Evolutionary conservation across 23 red algal genomes (phyloP).

Genomic region (Chondrus crispus): DNA sequence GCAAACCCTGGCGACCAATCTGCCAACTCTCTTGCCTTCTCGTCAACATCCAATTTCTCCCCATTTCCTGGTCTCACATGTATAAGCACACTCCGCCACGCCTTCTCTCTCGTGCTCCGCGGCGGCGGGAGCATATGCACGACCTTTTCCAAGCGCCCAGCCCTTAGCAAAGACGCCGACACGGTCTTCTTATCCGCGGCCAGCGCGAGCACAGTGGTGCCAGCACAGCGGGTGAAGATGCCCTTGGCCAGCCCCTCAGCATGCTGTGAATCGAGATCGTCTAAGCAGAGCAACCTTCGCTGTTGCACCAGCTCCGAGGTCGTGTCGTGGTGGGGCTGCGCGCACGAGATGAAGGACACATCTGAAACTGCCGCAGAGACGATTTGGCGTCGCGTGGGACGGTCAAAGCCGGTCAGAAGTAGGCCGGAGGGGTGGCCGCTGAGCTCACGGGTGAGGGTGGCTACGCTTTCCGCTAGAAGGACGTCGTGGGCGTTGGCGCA

Average conservation of each 20-base stretch:
- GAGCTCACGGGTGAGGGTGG: background rate
- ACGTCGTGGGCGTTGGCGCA: background rate
- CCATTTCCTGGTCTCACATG: background rate
- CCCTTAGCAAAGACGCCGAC: background rate
- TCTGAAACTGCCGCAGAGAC: background rate
- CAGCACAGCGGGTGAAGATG: background rate
- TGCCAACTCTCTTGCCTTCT: background rate
- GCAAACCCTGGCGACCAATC: conserved; percentile 34
- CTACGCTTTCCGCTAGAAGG: background rate
- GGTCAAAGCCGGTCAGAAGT: background rate
- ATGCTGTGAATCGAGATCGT: conserved; percentile 4
- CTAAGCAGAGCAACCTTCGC: background rate
- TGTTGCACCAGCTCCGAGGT: background rate
- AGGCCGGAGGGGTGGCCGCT: background rate
- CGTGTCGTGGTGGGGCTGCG: background rate
- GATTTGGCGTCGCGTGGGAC: background rate
- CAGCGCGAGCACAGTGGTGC: background rate
- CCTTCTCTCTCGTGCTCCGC: background rate
- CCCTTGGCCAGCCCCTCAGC: background rate
- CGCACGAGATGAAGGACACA: background rate
- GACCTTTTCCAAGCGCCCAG: conserved; percentile 47
- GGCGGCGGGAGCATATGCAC: background rate
- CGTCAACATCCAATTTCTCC: background rate
- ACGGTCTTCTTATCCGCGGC: background rate
- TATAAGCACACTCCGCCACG: conserved; percentile 36